These are phyloP conservation scores for Calocybe gangraenosa DNA, from an alignment of 768 basidiomycete genomes.

Conservation along the genomic window DNA sequence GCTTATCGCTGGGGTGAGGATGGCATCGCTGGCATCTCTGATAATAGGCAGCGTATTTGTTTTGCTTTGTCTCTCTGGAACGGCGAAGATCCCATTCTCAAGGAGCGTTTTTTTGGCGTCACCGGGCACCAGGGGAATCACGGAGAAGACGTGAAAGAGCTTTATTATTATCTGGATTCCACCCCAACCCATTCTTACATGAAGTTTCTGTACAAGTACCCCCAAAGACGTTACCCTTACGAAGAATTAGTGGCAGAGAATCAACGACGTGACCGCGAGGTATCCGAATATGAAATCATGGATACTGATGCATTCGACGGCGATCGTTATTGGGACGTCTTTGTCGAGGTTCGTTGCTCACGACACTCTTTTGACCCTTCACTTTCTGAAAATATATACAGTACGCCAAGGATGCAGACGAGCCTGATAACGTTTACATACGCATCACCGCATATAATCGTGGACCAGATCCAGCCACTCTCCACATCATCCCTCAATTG, in stretches of 20 bases:
- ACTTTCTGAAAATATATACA: constrained; percentile 24
- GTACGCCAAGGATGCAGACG: constrained; percentile 98
- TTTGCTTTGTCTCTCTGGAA: constrained; percentile 94
- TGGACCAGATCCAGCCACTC: constrained; percentile 88
- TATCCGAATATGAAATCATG: constrained; percentile 88
- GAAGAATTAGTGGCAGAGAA: constrained; percentile 90
- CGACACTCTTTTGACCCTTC: neutral
- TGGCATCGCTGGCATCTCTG: constrained; percentile 94
- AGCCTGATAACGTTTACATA: constrained; percentile 82
- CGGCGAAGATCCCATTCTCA: constrained; percentile 88
- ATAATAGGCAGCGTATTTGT: constrained; percentile 94
- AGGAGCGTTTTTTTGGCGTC: constrained; percentile 94
- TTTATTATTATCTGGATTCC: constrained; percentile 98
- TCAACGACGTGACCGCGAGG: constrained; percentile 75
- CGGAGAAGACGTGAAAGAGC: constrained; percentile 98
- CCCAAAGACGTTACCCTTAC: constrained; percentile 89
- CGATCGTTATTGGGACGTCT: constrained; percentile 97
- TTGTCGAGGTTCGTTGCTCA: constrained; percentile 73
- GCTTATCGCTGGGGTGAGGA: constrained; percentile 99
- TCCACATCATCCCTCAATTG: constrained; percentile 93
- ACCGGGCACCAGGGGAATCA: constrained; percentile 98
- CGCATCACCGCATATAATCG: constrained; percentile 97
- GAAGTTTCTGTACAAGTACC: constrained; percentile 99
- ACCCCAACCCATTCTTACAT: constrained; percentile 99
- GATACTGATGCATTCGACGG: constrained; percentile 91